phyloP scores from a whole-genome alignment of 345 rosid species.

The Lepidium africanum region DNA sequence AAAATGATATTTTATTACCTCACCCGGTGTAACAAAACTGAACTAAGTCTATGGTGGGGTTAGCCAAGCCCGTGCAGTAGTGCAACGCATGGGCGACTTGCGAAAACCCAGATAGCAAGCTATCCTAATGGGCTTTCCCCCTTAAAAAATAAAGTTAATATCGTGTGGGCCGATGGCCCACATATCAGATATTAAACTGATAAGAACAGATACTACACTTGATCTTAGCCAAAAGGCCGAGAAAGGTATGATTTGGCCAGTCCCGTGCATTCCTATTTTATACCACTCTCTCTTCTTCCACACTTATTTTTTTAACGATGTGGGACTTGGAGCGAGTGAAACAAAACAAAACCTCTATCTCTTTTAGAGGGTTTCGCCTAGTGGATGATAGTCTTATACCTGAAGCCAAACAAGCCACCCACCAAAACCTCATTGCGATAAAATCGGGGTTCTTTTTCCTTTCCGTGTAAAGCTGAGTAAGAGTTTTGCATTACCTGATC shows the following conservation, averaged over 20 bases:
- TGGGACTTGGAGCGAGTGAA: neutral
- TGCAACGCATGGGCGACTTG: constrained; percentile 17
- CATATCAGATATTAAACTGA: constrained; percentile 22
- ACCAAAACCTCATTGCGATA: neutral
- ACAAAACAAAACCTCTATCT: neutral
- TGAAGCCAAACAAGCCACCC: constrained; percentile 9
- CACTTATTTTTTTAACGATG: neutral
- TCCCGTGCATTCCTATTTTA: accelerated
- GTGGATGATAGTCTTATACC: neutral
- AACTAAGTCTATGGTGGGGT: neutral
- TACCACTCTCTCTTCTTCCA: neutral
- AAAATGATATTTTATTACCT: too few relatives aligned
- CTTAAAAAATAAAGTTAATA: constrained; percentile 8
- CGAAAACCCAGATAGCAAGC: constrained; percentile 10
- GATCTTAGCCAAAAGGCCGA: constrained; percentile 74
- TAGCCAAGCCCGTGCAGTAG: constrained; percentile 18
- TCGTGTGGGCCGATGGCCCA: neutral
- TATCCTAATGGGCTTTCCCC: constrained; percentile 2
- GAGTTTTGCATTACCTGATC: neutral
- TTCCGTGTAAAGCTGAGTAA: neutral
- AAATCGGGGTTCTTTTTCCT: neutral
- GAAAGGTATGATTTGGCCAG: constrained; percentile 30
- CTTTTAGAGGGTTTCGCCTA: neutral
- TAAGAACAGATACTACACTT: constrained; percentile 63
- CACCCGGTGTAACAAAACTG: too few relatives aligned